These are phyloP conservation scores for Caloboletus firmus DNA, from an alignment of 1,284 basidiomycete species.

Conservation along the genomic window DNA sequence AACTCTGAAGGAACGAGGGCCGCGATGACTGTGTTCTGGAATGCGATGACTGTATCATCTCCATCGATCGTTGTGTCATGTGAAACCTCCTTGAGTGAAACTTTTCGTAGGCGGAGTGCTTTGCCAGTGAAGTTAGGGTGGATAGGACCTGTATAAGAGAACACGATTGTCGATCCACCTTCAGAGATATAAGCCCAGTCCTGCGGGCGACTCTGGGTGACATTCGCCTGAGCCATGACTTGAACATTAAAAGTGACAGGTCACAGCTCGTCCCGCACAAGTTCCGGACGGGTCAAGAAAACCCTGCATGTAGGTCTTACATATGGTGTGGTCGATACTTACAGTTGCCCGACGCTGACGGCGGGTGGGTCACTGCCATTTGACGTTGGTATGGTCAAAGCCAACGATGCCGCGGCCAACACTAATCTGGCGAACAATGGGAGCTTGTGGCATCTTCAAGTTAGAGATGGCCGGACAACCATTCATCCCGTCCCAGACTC, in stretches of 20 bases:
- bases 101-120: conserved; percentile 76
- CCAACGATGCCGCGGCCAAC: neutral
- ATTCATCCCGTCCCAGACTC: neutral
- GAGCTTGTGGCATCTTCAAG: neutral
- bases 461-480: neutral
- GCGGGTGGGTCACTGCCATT: neutral
- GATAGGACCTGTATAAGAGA: conserved; percentile 67
- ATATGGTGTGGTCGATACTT: neutral
- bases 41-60: conserved; percentile 59
- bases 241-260: neutral
- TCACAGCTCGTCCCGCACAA: neutral
- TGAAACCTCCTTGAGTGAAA: conserved; percentile 9
- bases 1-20: conserved; percentile 57
- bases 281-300: neutral
- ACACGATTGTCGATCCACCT: conserved; percentile 87
- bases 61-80: neutral
- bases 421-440: conserved; percentile 26
- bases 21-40: conserved; percentile 60
- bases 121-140: conserved; percentile 55
- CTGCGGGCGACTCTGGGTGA: conserved; percentile 45
- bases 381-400: conserved; percentile 8
- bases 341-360: neutral
- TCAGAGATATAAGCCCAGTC: conserved; percentile 87
- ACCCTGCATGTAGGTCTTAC: too few relatives aligned
- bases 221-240: conserved; percentile 13